phyloP scores from a whole-genome alignment of 2,329 filamentous ascomycete species.

The Malbranchea zuffiana region DNA sequence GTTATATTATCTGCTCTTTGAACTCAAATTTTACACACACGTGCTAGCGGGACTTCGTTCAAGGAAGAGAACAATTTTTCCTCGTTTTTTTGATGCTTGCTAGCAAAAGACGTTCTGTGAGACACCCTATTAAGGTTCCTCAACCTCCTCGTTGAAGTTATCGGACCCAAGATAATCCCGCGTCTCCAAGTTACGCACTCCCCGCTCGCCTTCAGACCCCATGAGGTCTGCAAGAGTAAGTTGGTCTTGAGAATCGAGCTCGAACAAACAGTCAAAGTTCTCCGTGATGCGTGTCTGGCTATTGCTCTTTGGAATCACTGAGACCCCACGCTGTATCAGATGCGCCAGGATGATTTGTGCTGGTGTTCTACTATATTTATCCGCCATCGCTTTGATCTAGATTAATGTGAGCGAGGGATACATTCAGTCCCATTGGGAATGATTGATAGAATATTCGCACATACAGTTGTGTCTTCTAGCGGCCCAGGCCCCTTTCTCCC shows the following conservation, averaged over 20 bases:
- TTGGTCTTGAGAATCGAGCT: conserved; percentile 5
- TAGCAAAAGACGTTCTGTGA: too few relatives aligned
- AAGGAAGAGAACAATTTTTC: too few relatives aligned
- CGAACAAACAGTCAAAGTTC: conserved; percentile 8
- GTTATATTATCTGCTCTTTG: too few relatives aligned
- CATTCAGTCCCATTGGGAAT: background rate
- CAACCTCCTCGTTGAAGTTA: conserved; percentile 10
- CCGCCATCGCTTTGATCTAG: conserved; percentile 6
- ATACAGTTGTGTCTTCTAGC: conserved; percentile 7
- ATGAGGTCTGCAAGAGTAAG: conserved; percentile 1
- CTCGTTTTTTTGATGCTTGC: too few relatives aligned
- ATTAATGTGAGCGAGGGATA: background rate
- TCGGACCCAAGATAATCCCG: conserved; percentile 11
- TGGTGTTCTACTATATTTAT: conserved; percentile 4
- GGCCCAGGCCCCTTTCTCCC: conserved; percentile 6
- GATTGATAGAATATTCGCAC: background rate
- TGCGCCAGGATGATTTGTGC: conserved; percentile 8
- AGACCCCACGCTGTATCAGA: conserved; percentile 7
- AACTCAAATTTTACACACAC: too few relatives aligned
- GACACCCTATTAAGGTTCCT: conserved; percentile 7
- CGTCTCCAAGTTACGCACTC: conserved; percentile 9
- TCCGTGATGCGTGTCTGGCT: conserved; percentile 6
- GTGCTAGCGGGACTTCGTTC: too few relatives aligned
- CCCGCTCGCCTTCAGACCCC: conserved; percentile 6
- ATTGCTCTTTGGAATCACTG: conserved; percentile 9